Evolutionary conservation across 2,329 filamentous ascomycete species (phyloP), one percentile per base, ranked within the genome.

Genomic region (Reticulascus tulasneorum): DNA sequence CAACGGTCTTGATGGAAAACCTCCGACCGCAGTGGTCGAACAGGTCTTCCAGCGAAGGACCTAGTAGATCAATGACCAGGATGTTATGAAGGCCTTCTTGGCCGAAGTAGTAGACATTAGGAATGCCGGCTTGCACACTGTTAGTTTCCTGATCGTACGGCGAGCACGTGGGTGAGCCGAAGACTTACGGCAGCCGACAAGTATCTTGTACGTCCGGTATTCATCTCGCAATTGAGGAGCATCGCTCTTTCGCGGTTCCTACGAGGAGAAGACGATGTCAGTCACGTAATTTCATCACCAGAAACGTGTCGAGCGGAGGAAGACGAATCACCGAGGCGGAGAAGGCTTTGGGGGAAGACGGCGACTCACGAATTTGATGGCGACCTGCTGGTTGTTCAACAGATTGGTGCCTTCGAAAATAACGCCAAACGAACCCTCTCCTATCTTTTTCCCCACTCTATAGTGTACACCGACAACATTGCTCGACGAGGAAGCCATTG

Each of bases 381-480:
- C 93, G 46, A 98, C 91, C 69, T 96, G 90, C 66, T 97, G 93
- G 67, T 94, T 96, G 75, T 98, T 98, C 64, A 98, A 76, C 53
- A 98, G 77, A 64, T 98, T 98, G 58, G 90, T 97, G 52, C 93
- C 93, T 67, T 97, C 93, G 58, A 97, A 97, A 60, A 97, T 96
- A 53, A 97, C 93, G 73, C 91, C 91, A 58, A 97, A 97, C 24
- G 89, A 95, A 48, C 91, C 91, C 78, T 97, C 93, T 63, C 93
- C 93, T 53, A 98, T 97, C 74, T 98, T 98, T 79, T 97, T 97
- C 55, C 93, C 93, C 50, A 98, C 93, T 50, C 93, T 80, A 67
- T 98, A 98, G 71, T 98, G 93, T 51, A 98, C 93, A 60, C 93
- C 93, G 56, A 97, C 93, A 51, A 98, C 93, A 67, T 97, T 97